Base-by-base conservation (phyloP, 495 filamentous ascomycete species). In the Astrocystis sublimbata region DNA sequence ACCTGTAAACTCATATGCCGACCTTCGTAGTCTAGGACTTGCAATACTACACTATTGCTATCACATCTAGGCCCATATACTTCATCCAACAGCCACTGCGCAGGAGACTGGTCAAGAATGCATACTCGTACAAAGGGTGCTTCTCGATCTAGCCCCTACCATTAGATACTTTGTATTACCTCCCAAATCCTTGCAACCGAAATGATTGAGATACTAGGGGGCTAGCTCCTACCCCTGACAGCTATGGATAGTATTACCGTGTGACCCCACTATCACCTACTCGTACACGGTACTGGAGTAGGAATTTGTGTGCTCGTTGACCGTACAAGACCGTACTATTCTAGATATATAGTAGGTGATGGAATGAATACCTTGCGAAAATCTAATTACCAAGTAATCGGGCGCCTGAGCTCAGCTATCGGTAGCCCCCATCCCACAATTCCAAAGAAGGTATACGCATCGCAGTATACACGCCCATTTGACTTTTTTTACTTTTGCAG, bases 111-210 rank as follows among this genome's bases (percentile, higher is more conserved):
- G 51, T 38, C 26, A 33, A 15, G 35, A 52, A 54, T 54, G 17
- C 51, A 4, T 42, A 42, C 40, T 42, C 43, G 19, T 47, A 57
- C 40, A 35, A 57, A 57, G 54, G 40, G 54, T 43, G 52, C 38
- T 33, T 28, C 40, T 40, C n/a, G 21, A n/a, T 45, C 40, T 12
- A n/a, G 7, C 23, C 40, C 23, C 40, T 28, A 45, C 54, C 54
- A n/a, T 38, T 24, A 40, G 26, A 55, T 41, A 36, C 42, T 35
- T 23, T 35, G 45, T 21, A 45, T 33, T 26, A 19, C 12, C 9
- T 30, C 38, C 35, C 30, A 21, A 8, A 31, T 17, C 30, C 21
- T 56, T 24, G 12, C n/a, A 17, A 57, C 13, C 54, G 38, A 45
- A 57, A n/a, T 57, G 23, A 45, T 57, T 57, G 13, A 33, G n/a